Percentiles rank a stretch among this genome's conserved stretches.
These are phyloP conservation scores for Xylariaceae sp. DNA, from an alignment of 2,329 filamentous ascomycete species.

Conservation along the genomic window DNA sequence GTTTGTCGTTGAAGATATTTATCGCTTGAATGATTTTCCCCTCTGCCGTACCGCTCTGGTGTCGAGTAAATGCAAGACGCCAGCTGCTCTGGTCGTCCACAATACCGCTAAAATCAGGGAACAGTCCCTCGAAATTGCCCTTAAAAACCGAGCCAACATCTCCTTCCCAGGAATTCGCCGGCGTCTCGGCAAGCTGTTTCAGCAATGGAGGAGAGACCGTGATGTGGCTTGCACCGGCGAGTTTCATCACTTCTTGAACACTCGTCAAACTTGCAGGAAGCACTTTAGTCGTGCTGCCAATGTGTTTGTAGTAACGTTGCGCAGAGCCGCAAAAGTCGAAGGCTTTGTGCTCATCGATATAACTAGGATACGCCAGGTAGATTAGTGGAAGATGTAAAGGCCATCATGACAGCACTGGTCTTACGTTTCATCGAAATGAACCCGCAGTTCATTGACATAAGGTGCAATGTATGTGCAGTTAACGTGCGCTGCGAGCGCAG, in stretches of 20 bases:
- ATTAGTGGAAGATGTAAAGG: neutral
- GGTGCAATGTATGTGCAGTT: conserved; percentile 63
- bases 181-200: conserved; percentile 40
- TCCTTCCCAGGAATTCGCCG: conserved; percentile 31
- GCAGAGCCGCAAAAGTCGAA: conserved; percentile 50
- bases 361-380: conserved; percentile 32
- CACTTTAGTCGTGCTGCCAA: conserved; percentile 46
- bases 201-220: conserved; percentile 57
- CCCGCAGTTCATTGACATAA: conserved; percentile 64
- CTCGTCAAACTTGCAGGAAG: conserved; percentile 57
- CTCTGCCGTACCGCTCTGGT: conserved; percentile 45
- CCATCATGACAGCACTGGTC: conserved; percentile 6
- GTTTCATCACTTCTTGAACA: conserved; percentile 54
- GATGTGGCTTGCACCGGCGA: conserved; percentile 58
- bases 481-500: conserved; percentile 54
- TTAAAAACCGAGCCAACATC: conserved; percentile 31
- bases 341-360: conserved; percentile 46
- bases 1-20: conserved; percentile 57
- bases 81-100: conserved; percentile 45
- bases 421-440: conserved; percentile 55
- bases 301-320: conserved; percentile 50
- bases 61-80: conserved; percentile 50
- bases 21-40: conserved; percentile 54
- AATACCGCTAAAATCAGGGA: conserved; percentile 17
- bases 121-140: conserved; percentile 9